Conservation (phyloP, 257 asterid species). For the Marsdenia floribunda region DNA sequence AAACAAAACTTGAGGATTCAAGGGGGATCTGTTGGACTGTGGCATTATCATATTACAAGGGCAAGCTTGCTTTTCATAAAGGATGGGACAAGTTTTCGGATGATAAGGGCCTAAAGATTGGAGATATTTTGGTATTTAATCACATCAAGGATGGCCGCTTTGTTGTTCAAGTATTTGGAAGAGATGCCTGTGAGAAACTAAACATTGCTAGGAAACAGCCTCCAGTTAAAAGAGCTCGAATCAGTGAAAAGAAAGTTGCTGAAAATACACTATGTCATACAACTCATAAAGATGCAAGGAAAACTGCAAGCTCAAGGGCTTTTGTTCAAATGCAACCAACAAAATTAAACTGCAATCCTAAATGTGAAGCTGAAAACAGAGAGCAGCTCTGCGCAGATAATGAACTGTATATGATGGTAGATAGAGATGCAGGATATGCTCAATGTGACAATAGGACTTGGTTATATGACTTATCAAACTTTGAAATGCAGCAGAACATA, state of each 20-base stretch:
- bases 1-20: slow-evolving; percentile 48
- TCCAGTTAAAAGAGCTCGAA: slow-evolving; percentile 8
- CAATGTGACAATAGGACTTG: slow-evolving; percentile 25
- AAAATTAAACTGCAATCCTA: slow-evolving; percentile 2
- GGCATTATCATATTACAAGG: slow-evolving; percentile 23
- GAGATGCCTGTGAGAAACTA: slow-evolving; percentile 34
- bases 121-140: slow-evolving; percentile 39
- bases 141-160: slow-evolving; percentile 35
- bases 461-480: slow-evolving; percentile 35
- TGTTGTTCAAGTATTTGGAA: slow-evolving; percentile 38
- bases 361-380: slow-evolving; percentile 10
- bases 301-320: slow-evolving; percentile 16
- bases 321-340: slow-evolving; percentile 16
- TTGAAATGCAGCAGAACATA: slow-evolving; percentile 35
- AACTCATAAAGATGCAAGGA: slow-evolving; percentile 7
- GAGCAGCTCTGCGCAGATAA: slow-evolving; percentile 22
- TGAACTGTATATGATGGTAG: slow-evolving; percentile 30
- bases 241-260: slow-evolving; percentile 10
- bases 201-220: slow-evolving; percentile 7
- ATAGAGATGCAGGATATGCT: slow-evolving; percentile 19
- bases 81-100: slow-evolving; percentile 56
- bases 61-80: slow-evolving; percentile 37
- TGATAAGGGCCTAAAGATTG: slow-evolving; percentile 36
- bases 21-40: slow-evolving; percentile 40
- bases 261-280: slow-evolving; percentile 14